A percentile compares a stretch with the other conserved stretches of the same genome.
Evolutionary conservation across 2,329 filamentous ascomycete species (phyloP).

Genomic region (Colletotrichum lentis): DNA sequence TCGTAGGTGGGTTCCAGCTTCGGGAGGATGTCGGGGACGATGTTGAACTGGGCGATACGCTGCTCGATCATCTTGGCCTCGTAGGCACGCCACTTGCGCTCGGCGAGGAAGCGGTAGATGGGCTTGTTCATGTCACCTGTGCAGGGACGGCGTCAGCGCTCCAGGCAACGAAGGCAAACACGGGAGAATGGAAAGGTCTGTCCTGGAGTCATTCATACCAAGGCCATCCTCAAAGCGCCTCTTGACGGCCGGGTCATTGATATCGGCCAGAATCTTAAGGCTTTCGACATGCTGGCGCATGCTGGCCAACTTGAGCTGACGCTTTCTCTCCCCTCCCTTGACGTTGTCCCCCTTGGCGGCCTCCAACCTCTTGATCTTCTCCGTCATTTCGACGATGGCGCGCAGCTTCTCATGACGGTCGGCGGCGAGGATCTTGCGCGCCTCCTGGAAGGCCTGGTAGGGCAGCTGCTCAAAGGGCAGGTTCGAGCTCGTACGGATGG

Average conservation of each 20-base stretch:
- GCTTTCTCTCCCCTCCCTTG: slow-evolving; percentile 69
- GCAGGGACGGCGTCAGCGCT: slow-evolving; percentile 5
- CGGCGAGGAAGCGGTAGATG: slow-evolving; percentile 89
- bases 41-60: slow-evolving; percentile 84
- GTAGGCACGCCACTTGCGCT: slow-evolving; percentile 87
- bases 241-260: slow-evolving; percentile 94
- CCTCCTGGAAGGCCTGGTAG: slow-evolving; percentile 98
- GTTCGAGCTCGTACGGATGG: slow-evolving; percentile 69
- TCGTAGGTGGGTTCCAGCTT: slow-evolving; percentile 80
- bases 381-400: slow-evolving; percentile 72
- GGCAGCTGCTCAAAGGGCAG: slow-evolving; percentile 93
- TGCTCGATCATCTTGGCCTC: slow-evolving; percentile 82
- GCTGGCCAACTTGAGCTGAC: slow-evolving; percentile 72
- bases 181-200: background rate
- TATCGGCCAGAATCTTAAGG: slow-evolving; percentile 88
- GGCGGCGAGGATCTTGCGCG: slow-evolving; percentile 79
- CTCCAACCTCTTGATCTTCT: slow-evolving; percentile 73
- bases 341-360: slow-evolving; percentile 64
- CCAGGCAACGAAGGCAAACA: background rate
- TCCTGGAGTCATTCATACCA: slow-evolving; percentile 66
- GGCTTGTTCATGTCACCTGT: slow-evolving; percentile 94
- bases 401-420: slow-evolving; percentile 84
- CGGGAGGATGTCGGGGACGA: slow-evolving; percentile 88
- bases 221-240: slow-evolving; percentile 90
- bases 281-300: slow-evolving; percentile 77